phyloP scores from a whole-genome alignment of 495 filamentous ascomycete genomes.

The Jackrogersella minutella region DNA sequence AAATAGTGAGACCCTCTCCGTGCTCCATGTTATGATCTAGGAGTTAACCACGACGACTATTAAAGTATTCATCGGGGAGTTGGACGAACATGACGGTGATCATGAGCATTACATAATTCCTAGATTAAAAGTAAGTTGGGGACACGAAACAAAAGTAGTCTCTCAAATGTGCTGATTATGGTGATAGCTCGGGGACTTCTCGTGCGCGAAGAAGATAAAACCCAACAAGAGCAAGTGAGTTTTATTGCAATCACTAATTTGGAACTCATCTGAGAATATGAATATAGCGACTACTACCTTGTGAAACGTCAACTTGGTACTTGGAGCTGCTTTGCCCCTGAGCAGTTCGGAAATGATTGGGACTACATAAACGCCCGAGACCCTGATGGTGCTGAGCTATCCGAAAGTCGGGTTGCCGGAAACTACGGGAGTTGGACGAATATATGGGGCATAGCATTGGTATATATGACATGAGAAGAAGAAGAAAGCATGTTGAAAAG shows the following conservation, averaged over 20 bases:
- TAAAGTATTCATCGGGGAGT: slow-evolving; percentile 24
- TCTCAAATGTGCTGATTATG: slow-evolving; percentile 5
- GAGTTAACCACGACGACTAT: not conserved
- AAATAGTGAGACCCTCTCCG: slow-evolving; percentile 19
- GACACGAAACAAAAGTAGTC: not conserved
- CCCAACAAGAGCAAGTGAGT: slow-evolving; percentile 27
- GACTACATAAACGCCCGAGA: not conserved
- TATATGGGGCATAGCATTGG: slow-evolving; percentile 30
- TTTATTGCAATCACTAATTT: not conserved
- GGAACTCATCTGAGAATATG: not conserved
- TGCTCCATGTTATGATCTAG: not conserved
- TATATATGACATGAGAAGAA: not conserved
- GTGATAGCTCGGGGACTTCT: slow-evolving; percentile 29
- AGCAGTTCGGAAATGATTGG: slow-evolving; percentile 40
- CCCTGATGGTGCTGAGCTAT: slow-evolving; percentile 4
- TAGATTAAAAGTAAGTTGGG: slow-evolving; percentile 16
- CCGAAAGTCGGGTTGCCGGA: slow-evolving; percentile 23
- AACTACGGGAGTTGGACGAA: slow-evolving; percentile 31
- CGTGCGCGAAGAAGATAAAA: slow-evolving; percentile 11
- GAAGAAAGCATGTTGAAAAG: not conserved
- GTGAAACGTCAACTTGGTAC: not conserved
- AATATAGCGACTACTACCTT: slow-evolving; percentile 18
- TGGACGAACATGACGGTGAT: slow-evolving; percentile 1
- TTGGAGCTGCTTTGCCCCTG: slow-evolving; percentile 24
- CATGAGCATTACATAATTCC: slow-evolving; percentile 32